A percentile compares a stretch with the other conserved stretches of the same genome.
These are phyloP conservation scores for Schizophyllum amplum DNA, from an alignment of 1,284 basidiomycete genomes.

Conservation along the genomic window DNA sequence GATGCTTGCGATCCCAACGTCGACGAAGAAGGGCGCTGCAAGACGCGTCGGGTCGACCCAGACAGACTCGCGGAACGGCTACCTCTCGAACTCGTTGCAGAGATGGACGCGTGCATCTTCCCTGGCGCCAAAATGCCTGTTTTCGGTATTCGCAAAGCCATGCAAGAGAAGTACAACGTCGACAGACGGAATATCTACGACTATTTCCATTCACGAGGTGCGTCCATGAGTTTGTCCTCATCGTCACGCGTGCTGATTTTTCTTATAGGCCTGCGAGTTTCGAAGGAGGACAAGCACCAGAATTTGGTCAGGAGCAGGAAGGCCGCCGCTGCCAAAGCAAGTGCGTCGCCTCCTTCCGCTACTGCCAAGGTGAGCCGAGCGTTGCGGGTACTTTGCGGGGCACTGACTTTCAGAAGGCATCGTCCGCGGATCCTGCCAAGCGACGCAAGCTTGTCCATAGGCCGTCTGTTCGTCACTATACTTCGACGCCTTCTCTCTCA, in stretches of 20 bases:
- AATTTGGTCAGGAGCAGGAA: slow-evolving; percentile 23
- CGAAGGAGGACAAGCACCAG: slow-evolving; percentile 55
- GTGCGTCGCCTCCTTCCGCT: too few relatives aligned
- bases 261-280: slow-evolving; percentile 52
- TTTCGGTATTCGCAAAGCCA: slow-evolving; percentile 56
- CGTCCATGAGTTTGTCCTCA: background rate
- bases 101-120: slow-evolving; percentile 56
- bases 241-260: background rate
- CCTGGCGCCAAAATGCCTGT: slow-evolving; percentile 68
- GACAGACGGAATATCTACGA: slow-evolving; percentile 70
- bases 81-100: slow-evolving; percentile 54
- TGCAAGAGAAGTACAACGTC: slow-evolving; percentile 58
- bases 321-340: background rate
- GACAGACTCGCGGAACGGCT: slow-evolving; percentile 54
- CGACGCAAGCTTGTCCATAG: too few relatives aligned
- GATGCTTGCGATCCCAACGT: background rate
- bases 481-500: too few relatives aligned
- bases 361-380: too few relatives aligned
- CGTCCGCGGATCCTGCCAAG: too few relatives aligned
- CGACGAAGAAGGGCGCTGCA: slow-evolving; percentile 7
- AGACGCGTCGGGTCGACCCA: slow-evolving; percentile 45
- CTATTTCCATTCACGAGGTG: slow-evolving; percentile 59
- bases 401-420: too few relatives aligned
- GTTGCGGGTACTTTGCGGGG: too few relatives aligned
- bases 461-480: too few relatives aligned